Percentiles rank a stretch among this genome's conserved stretches.
Conservation (phyloP, 169 alveolate species). For the Plasmodium billcollinsi region DNA sequence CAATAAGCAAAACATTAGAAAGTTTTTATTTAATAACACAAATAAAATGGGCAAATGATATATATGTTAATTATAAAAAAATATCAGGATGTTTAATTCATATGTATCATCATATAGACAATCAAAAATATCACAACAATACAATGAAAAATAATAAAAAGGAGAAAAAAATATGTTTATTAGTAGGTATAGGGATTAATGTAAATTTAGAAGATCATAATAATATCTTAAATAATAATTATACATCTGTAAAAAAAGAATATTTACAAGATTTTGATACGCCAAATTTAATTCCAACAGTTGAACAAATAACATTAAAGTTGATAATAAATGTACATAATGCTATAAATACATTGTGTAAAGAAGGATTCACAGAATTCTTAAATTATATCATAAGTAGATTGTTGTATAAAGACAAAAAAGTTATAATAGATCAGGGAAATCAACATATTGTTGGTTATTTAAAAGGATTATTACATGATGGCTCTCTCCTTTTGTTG, state of each 20-base stretch:
- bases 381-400: constrained; percentile 36
- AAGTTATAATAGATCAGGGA: constrained; percentile 33
- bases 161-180: constrained; percentile 22
- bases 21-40: constrained; percentile 66
- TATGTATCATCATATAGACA: constrained; percentile 12
- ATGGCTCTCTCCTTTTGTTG: constrained; percentile 37
- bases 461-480: constrained; percentile 33
- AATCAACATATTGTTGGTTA: constrained; percentile 18
- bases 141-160: not conserved
- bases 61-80: constrained; percentile 74
- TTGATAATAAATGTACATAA: constrained; percentile 6
- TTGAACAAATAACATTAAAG: constrained; percentile 28
- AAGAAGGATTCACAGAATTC: constrained; percentile 37
- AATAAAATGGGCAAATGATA: constrained; percentile 83
- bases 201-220: constrained; percentile 13
- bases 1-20: constrained; percentile 77
- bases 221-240: constrained; percentile 25
- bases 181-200: constrained; percentile 56
- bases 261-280: constrained; percentile 7
- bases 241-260: constrained; percentile 48
- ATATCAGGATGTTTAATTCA: constrained; percentile 78
- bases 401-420: constrained; percentile 39
- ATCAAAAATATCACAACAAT: too few relatives aligned
- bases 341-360: not conserved
- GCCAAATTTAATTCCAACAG: constrained; percentile 15